Evolutionary conservation across 2,329 filamentous ascomycete genomes (phyloP).

Genomic region (Penicillium sp.): DNA sequence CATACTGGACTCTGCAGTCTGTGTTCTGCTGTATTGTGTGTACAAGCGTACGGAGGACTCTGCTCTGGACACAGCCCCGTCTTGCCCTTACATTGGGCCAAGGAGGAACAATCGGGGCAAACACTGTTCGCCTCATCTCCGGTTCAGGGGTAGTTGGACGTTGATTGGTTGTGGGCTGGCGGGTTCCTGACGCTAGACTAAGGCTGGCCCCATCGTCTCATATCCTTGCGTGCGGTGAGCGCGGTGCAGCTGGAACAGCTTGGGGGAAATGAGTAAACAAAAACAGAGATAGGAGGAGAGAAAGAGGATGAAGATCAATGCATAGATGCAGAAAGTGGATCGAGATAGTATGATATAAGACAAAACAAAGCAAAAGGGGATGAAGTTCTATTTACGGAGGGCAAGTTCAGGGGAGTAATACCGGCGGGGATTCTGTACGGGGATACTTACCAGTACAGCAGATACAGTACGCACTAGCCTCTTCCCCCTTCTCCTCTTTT

Average conservation of each 20-base stretch:
- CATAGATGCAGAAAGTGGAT: not conserved
- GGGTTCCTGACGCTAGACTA: conserved; percentile 33
- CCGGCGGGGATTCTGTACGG: not conserved
- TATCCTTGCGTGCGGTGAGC: conserved; percentile 16
- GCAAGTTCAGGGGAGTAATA: not conserved
- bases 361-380: not conserved
- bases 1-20: not conserved
- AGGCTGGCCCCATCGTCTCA: conserved; percentile 17
- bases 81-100: not conserved
- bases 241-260: not conserved
- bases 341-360: not conserved
- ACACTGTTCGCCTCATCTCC: conserved; percentile 16
- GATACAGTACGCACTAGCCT: conserved; percentile 3
- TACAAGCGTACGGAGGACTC: not conserved
- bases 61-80: not conserved
- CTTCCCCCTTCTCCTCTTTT: conserved; percentile 25
- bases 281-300: not conserved
- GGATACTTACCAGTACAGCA: not conserved
- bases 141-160: conserved; percentile 23
- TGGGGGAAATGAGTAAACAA: not conserved
- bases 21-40: not conserved
- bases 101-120: not conserved
- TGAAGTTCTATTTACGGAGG: conserved; percentile 1
- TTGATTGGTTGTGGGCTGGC: conserved; percentile 23
- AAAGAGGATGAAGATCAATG: not conserved